Evolutionary conservation across 192 early-diverging fungal genomes (phyloP).

Genomic region (Coemansia sp.): DNA sequence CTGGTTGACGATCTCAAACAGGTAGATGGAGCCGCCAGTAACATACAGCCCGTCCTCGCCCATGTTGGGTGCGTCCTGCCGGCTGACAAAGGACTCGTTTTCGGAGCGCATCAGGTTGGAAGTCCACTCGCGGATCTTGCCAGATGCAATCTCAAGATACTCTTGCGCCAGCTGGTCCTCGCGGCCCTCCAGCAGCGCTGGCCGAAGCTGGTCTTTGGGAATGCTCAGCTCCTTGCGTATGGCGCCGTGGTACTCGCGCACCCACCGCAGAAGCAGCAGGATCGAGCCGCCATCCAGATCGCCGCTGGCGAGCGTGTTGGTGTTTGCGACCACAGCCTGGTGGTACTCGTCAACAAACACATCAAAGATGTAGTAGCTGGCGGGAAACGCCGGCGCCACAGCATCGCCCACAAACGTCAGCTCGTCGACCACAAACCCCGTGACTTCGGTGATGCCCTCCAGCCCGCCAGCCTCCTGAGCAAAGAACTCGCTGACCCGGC

Average conservation of each 20-base stretch:
- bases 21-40: slow-evolving; percentile 71
- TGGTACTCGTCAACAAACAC: slow-evolving; percentile 96
- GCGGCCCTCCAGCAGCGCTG: slow-evolving; percentile 85
- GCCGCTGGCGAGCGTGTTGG: slow-evolving; percentile 70
- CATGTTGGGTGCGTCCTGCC: slow-evolving; percentile 65
- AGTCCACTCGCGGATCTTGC: slow-evolving; percentile 89
- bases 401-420: slow-evolving; percentile 86
- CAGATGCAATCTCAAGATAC: slow-evolving; percentile 86
- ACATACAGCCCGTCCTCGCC: slow-evolving; percentile 78
- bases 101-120: slow-evolving; percentile 84
- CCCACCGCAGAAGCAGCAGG: slow-evolving; percentile 80
- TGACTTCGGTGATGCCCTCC: slow-evolving; percentile 49
- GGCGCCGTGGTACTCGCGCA: slow-evolving; percentile 84
- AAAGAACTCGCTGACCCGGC: slow-evolving; percentile 57
- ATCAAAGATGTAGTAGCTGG: slow-evolving; percentile 92
- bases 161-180: slow-evolving; percentile 87
- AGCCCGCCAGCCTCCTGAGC: slow-evolving; percentile 48
- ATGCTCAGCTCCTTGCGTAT: slow-evolving; percentile 87
- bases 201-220: slow-evolving; percentile 82
- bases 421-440: slow-evolving; percentile 86
- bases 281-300: slow-evolving; percentile 85
- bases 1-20: slow-evolving; percentile 99
- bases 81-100: slow-evolving; percentile 67
- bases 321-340: slow-evolving; percentile 78
- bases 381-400: slow-evolving; percentile 82